These are phyloP conservation scores for Pleurostoma richardsiae DNA, from an alignment of 2,329 filamentous ascomycete species.

Conservation along the genomic window DNA sequence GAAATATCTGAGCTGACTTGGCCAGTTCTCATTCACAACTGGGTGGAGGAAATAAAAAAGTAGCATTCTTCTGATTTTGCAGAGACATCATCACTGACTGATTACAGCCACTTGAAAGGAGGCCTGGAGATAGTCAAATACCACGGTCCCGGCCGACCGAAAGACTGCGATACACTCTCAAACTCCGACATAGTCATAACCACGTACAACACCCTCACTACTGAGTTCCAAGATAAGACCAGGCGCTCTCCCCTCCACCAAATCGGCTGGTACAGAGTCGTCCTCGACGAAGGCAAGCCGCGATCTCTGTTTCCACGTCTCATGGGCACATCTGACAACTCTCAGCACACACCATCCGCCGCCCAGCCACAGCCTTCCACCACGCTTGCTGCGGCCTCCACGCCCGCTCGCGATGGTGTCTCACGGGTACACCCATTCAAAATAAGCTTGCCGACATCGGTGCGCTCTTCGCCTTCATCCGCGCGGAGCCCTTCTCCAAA, in stretches of 20 bases:
- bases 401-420: conserved; percentile 44
- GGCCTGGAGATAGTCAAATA: conserved; percentile 25
- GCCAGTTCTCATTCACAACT: conserved; percentile 32
- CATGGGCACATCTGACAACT: not conserved
- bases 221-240: conserved; percentile 21
- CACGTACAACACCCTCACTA: conserved; percentile 39
- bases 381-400: conserved; percentile 32
- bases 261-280: conserved; percentile 33
- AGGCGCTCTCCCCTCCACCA: conserved; percentile 19
- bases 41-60: conserved; percentile 31
- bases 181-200: conserved; percentile 37
- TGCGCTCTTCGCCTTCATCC: conserved; percentile 42
- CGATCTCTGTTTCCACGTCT: not conserved
- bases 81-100: too few species aligned
- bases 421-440: conserved; percentile 50
- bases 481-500: conserved; percentile 33
- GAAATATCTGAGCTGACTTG: too few species aligned
- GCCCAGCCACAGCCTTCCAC: conserved; percentile 36
- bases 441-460: conserved; percentile 48
- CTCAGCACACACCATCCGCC: conserved; percentile 46
- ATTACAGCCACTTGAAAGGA: too few species aligned
- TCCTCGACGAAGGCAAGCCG: conserved; percentile 38
- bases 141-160: conserved; percentile 24
- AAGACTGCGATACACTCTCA: conserved; percentile 17
- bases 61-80: conserved; percentile 8